These are phyloP conservation scores for Eutypella sp. DNA, from an alignment of 2,329 filamentous ascomycete species.

Conservation along the genomic window DNA sequence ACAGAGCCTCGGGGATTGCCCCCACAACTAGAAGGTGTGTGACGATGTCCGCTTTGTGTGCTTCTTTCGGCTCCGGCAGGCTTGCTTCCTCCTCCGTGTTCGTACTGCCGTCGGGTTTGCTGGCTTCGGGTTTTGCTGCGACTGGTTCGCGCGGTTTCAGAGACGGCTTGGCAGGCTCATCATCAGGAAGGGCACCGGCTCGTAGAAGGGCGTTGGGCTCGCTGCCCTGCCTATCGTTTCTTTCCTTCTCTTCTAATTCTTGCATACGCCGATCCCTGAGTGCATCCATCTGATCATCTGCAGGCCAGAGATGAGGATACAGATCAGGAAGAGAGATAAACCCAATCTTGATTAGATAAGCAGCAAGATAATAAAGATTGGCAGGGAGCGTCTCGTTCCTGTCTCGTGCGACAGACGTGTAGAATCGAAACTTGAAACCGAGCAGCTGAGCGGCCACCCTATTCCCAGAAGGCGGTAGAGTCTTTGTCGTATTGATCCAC, in stretches of 20 bases:
- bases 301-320: constrained; percentile 85
- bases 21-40: constrained; percentile 86
- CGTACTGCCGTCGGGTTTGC: constrained; percentile 41
- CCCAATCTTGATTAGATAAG: constrained; percentile 91
- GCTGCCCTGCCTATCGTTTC: constrained; percentile 63
- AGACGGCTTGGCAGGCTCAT: constrained; percentile 63
- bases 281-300: constrained; percentile 75
- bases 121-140: constrained; percentile 47
- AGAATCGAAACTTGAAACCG: constrained; percentile 95
- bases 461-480: constrained; percentile 79
- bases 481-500: constrained; percentile 79
- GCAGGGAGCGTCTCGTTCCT: constrained; percentile 75
- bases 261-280: constrained; percentile 66
- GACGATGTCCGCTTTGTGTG: constrained; percentile 78
- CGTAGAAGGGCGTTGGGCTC: constrained; percentile 78
- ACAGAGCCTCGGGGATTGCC: constrained; percentile 86
- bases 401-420: constrained; percentile 74
- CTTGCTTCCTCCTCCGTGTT: constrained; percentile 42
- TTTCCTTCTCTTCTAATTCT: constrained; percentile 75
- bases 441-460: constrained; percentile 88
- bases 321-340: constrained; percentile 91
- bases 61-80: constrained; percentile 67
- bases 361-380: constrained; percentile 87
- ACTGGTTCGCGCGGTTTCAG: constrained; percentile 45
- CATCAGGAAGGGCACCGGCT: constrained; percentile 83